These are phyloP conservation scores for Claviceps sp. DNA, from an alignment of 2,329 filamentous ascomycete species.

Conservation along the genomic window DNA sequence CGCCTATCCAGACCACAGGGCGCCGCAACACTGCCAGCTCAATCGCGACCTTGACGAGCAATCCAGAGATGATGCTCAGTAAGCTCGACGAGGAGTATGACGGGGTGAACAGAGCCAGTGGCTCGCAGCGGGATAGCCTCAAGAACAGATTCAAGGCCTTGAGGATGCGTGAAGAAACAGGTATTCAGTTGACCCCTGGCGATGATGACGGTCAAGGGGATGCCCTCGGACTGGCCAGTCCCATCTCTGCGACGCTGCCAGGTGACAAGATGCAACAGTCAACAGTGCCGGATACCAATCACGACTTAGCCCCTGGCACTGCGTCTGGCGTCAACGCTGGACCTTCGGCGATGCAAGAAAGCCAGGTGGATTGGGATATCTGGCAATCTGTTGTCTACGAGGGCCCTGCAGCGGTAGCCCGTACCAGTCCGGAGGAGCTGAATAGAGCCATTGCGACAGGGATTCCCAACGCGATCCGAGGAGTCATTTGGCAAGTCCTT, in stretches of 20 bases:
- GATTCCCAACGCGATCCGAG: constrained; percentile 87
- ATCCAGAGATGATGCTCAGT: constrained; percentile 66
- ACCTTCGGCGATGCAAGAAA: constrained; percentile 55
- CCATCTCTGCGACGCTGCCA: constrained; percentile 14
- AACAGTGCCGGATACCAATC: constrained; percentile 51
- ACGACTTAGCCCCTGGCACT: constrained; percentile 68
- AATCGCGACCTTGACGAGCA: constrained; percentile 64
- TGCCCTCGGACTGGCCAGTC: constrained; percentile 11
- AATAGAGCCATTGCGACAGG: constrained; percentile 84
- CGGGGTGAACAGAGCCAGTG: constrained; percentile 29
- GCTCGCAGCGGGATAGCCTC: constrained; percentile 46
- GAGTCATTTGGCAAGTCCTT: constrained; percentile 97
- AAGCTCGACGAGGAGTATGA: constrained; percentile 62
- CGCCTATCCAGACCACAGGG: constrained; percentile 32
- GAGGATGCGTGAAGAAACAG: constrained; percentile 60
- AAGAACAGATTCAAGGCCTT: constrained; percentile 70
- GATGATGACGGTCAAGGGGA: constrained; percentile 37
- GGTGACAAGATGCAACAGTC: constrained; percentile 20
- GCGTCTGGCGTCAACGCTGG: constrained; percentile 69
- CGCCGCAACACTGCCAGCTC: constrained; percentile 68
- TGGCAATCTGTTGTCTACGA: constrained; percentile 96
- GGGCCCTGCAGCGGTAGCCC: constrained; percentile 75
- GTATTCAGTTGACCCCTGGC: constrained; percentile 35
- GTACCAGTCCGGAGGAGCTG: constrained; percentile 78
- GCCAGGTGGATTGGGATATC: constrained; percentile 92